Base-by-base conservation (phyloP, 2,329 filamentous ascomycete genomes). In the Emmonsiellopsis sp. region DNA sequence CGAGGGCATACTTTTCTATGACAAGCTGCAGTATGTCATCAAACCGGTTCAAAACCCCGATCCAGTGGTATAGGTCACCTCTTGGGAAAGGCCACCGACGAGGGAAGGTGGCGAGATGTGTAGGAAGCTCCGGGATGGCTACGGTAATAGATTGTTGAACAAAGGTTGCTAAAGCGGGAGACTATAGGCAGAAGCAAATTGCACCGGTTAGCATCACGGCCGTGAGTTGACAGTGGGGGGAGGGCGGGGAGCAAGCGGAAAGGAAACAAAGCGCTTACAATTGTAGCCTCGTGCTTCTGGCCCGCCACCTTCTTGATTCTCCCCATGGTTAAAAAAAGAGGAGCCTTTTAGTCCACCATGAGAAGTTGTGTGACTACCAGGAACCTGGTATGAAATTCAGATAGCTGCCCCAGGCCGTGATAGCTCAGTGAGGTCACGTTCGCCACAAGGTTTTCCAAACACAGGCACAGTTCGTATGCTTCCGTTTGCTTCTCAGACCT, bases 41-140 rank as follows among this genome's bases (percentile, higher is more conserved):
- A 70, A 98, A 97, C 54, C 90, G 85, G 70, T 98, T 95, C 56
- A 98, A 74, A 27, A 95, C 80, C 32, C 88, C 85, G 60, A 98
- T 96, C 94, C 94, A 98, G 76, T 98, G 92, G 68, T 97, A 97
- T 33, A 97, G 77, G 68, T 98, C 93, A 56, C 93, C 94, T 68
- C 92, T 83, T 40, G 92, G 92, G 65, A 97, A 95, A 2, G 91
- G 90, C 93, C 93, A 98, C 79, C 85, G 79, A 59, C 85, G 84
- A 55, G 92, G 90, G 67, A 97, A 97, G 53, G 80, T 81, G 62
- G 79, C 78, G 59, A 98, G 85, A 60, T 86, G 82, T 62, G 81
- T 75, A 61, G 89, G 88, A 60, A 98, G 79, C 67, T 87, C 81
- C 63, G 86, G 84, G 63, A 96, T 74, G 47, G 89, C 81, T 53